Conservation (phyloP, 768 basidiomycete genomes). For the Serendipita sp. region DNA sequence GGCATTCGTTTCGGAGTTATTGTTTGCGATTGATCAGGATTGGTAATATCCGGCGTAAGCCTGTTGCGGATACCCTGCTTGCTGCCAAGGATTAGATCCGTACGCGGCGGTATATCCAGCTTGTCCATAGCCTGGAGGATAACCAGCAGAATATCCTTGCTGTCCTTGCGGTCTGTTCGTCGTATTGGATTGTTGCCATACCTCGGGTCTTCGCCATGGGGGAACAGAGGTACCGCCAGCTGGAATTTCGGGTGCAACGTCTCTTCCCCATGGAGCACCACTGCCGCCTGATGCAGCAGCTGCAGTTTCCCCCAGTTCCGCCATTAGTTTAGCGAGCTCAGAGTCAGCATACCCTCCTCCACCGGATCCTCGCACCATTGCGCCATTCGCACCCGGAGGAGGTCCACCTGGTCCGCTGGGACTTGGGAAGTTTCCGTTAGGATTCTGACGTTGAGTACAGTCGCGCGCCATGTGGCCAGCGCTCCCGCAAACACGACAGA, state of each 20-base stretch:
- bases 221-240: slow-evolving; percentile 61
- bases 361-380: not conserved
- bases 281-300: slow-evolving; percentile 44
- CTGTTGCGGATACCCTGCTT: slow-evolving; percentile 6
- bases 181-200: slow-evolving; percentile 35
- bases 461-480: slow-evolving; percentile 99
- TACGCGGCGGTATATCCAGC: slow-evolving; percentile 20
- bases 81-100: slow-evolving; percentile 6
- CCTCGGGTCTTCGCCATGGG: slow-evolving; percentile 82
- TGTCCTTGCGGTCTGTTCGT: slow-evolving; percentile 12
- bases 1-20: not conserved
- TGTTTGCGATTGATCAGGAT: not conserved
- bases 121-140: slow-evolving; percentile 30
- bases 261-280: not conserved
- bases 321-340: slow-evolving; percentile 94
- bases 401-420: slow-evolving; percentile 23
- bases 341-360: slow-evolving; percentile 51
- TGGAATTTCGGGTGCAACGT: slow-evolving; percentile 33
- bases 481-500: slow-evolving; percentile 95
- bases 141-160: not conserved
- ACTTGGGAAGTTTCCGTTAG: slow-evolving; percentile 28
- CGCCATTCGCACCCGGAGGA: slow-evolving; percentile 37
- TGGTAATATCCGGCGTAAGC: slow-evolving; percentile 6
- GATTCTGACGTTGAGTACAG: slow-evolving; percentile 85
- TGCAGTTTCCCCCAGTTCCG: slow-evolving; percentile 81